phyloP scores from a whole-genome alignment of 1,284 basidiomycete species.

The Trametes pubescens region DNA sequence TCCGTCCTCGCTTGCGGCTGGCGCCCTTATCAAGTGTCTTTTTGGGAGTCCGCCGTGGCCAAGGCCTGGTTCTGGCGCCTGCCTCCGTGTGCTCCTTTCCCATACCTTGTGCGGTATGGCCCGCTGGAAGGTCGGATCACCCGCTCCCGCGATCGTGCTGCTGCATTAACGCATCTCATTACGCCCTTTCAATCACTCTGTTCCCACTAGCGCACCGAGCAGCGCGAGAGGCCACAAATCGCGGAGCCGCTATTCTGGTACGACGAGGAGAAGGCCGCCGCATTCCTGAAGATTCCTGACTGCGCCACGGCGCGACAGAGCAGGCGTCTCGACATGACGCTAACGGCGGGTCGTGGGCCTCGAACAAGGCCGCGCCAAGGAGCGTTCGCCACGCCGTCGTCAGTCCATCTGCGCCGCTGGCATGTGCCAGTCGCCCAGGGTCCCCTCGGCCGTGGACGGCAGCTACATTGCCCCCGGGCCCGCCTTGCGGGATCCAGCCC shows the following conservation, averaged over 20 bases:
- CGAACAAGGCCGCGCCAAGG: conserved; percentile 2
- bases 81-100: conserved; percentile 6
- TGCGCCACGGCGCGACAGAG: neutral
- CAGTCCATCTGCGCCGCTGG: neutral
- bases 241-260: neutral
- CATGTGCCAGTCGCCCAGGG: conserved; percentile 6
- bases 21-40: conserved; percentile 9
- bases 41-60: conserved; percentile 8
- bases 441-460: neutral
- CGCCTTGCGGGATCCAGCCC: neutral
- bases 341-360: neutral
- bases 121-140: conserved; percentile 3
- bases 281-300: neutral
- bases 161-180: neutral
- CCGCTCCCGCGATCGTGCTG: neutral
- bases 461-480: neutral
- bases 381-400: neutral
- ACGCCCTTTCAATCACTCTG: neutral
- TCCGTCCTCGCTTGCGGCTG: neutral
- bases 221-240: neutral
- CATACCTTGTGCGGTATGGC: conserved; percentile 1
- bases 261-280: neutral
- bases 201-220: neutral
- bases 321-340: neutral
- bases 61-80: conserved; percentile 1